Base-by-base conservation (phyloP, 1,139 yeast species). In the Magnusiomyces tetraspermus region DNA sequence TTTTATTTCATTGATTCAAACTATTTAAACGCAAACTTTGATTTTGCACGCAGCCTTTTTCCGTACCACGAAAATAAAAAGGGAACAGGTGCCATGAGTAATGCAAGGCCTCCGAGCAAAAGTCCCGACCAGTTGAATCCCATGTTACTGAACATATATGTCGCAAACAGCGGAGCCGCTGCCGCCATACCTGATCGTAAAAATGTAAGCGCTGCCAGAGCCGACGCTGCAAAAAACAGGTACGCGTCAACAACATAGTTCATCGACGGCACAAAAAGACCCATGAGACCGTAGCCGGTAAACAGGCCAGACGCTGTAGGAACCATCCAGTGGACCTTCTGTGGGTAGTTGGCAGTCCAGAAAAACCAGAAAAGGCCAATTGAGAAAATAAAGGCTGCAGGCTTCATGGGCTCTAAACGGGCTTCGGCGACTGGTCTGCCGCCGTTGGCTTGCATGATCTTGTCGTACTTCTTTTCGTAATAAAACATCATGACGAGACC, bases 161-260 rank as follows among this genome's bases (percentile, higher is more conserved):
- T 68, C 1, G 83, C 78, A 63, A 90, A 90, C 55, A 90, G 73
- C 38, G 97, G 97, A 78, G 90, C 89, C 1, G 76, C 77, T 43
- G 83, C 85, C 56, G 84, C 89, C 61, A 79, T 77, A 0, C 73
- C 82, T 56, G 90, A 81, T 73, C 98, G 81, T 63, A 90, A 72
- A 63, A 89, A 81, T 0, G 96, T 82, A 65, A 87, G 87, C 15
- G 85, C 96, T 3, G 97, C 96, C 60, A 89, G 74, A 1, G 96
- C 96, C 26, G 95, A 84, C 4, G 96, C 96, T 3, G 96, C 95
- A 63, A 83, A 81, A 55, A 81, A 67, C 58, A 86, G 73, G 65
- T 88, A 89, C 41, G 85, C 74, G 66, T 89, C 96, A 62, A 88
- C 82, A 61, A 88, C 77, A 67, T 88, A 88, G 65, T 83, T 85